Percentiles rank a stretch among this genome's conserved stretches.
phyloP scores from a whole-genome alignment of 208 protist species.

The Leishmania mexicana region DNA sequence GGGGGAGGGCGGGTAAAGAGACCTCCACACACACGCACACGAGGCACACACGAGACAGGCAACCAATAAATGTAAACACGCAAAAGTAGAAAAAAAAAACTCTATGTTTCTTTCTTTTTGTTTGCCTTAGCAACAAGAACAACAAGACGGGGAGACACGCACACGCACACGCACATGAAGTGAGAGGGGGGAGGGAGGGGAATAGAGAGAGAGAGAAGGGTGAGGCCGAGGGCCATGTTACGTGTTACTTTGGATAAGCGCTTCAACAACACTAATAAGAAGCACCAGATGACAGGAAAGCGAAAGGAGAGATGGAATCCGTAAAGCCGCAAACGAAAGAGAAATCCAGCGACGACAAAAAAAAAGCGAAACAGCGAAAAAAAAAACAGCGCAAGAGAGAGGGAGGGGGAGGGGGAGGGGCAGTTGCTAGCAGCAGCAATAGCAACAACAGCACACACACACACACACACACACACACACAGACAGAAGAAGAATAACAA shows the following conservation, averaged over 20 bases:
- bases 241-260: neutral
- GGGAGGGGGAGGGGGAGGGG: no score
- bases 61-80: neutral
- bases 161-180: neutral
- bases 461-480: neutral
- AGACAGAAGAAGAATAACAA: neutral
- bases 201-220: neutral
- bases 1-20: neutral
- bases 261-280: neutral
- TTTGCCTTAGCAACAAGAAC: neutral
- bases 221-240: neutral
- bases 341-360: neutral
- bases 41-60: neutral
- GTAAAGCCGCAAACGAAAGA: neutral
- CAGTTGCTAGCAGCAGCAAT: no score
- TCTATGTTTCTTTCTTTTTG: neutral
- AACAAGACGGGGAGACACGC: neutral
- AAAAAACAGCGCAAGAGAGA: neutral
- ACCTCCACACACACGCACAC: neutral
- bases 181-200: neutral
- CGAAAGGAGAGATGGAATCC: neutral
- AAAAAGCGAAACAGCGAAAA: neutral
- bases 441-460: neutral
- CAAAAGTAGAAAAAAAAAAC: conserved; percentile 9
- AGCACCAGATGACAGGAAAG: neutral